These are phyloP conservation scores for Sclerotinia nivalis DNA, from an alignment of 2,329 filamentous ascomycete species.

Conservation along the genomic window DNA sequence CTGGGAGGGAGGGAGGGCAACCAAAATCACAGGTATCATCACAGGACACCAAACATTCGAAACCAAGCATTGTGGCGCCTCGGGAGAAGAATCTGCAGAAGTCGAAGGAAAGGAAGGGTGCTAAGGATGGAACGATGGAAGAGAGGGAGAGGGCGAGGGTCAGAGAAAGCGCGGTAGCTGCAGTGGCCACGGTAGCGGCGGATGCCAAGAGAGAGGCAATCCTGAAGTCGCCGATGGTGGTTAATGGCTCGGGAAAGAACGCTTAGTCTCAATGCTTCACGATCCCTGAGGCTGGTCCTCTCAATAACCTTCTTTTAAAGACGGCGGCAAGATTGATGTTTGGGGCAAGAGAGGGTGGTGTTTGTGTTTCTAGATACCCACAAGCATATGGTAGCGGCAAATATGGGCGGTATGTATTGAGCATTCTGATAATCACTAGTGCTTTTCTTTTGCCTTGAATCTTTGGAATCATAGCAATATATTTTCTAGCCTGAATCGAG, in stretches of 20 bases:
- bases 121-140: neutral
- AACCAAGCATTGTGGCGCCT: neutral
- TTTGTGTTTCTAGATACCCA: neutral
- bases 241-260: conserved; percentile 15
- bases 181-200: neutral
- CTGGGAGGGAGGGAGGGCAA: neutral
- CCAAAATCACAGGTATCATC: neutral
- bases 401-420: neutral
- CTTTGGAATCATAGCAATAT: neutral
- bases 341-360: neutral
- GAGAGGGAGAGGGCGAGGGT: neutral
- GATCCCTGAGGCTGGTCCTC: neutral
- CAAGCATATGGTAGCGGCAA: neutral
- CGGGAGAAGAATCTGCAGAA: neutral
- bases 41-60: neutral
- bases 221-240: conserved; percentile 9
- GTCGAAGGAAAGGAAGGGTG: neutral
- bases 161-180: neutral
- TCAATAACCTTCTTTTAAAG: neutral
- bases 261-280: neutral
- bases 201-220: neutral
- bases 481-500: neutral
- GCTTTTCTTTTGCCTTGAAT: neutral
- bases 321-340: neutral
- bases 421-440: neutral